Evolutionary conservation across 2,329 filamentous ascomycete genomes (phyloP).

Genomic region (Monosporascus sp.): DNA sequence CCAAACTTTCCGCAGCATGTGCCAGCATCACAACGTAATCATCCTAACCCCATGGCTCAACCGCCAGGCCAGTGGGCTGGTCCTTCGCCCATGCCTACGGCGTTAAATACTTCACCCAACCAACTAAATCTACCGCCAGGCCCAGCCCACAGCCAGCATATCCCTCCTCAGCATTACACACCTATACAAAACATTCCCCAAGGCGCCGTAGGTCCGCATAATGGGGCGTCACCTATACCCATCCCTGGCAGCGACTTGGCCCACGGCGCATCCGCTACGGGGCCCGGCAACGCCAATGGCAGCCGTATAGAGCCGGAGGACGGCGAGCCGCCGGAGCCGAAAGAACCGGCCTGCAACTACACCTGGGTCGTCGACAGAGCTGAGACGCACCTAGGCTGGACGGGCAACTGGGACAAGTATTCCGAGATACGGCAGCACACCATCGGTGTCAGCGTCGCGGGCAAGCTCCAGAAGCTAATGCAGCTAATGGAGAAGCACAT

Average conservation of each 20-base stretch:
- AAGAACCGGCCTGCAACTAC: constrained; percentile 9
- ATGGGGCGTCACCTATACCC: no score
- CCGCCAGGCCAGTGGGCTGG: not conserved
- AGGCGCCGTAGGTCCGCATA: not conserved
- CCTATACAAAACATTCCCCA: not conserved
- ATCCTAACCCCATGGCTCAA: not conserved
- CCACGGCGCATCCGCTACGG: no score
- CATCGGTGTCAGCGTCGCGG: constrained; percentile 6
- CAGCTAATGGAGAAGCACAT: constrained; percentile 9
- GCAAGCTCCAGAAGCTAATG: constrained; percentile 12
- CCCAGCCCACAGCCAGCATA: not conserved
- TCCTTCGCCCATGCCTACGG: no score
- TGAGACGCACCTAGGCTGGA: constrained; percentile 14
- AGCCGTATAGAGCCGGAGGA: not conserved
- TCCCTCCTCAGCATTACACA: not conserved
- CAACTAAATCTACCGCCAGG: not conserved
- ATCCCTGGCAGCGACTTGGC: not conserved
- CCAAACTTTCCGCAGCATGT: not conserved
- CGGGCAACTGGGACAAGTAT: constrained; percentile 9
- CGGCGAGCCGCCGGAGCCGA: constrained; percentile 2
- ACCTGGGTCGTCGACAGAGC: constrained; percentile 11
- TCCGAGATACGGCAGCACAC: constrained; percentile 6
- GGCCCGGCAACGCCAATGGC: not conserved
- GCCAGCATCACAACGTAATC: not conserved
- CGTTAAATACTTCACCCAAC: no score